A percentile compares a stretch with the other conserved stretches of the same genome.
phyloP scores from a whole-genome alignment of 305 asterid genomes.

The Solanum hybrid region DNA sequence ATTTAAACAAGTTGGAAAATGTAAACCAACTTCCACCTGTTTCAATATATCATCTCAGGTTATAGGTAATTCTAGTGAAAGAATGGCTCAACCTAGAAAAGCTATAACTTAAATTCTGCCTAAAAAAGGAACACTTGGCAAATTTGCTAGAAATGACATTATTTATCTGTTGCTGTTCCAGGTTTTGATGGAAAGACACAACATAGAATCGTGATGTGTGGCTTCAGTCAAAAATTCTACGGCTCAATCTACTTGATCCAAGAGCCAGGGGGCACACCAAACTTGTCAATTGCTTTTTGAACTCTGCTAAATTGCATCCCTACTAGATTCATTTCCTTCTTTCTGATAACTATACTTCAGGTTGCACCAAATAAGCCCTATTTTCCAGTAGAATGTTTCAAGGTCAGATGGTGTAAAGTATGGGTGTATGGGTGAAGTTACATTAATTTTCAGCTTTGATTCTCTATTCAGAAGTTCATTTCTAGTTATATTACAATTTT shows the following conservation, averaged over 20 bases:
- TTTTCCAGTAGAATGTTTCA: background rate
- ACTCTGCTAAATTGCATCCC: background rate
- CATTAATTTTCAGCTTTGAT: background rate
- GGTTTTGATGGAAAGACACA: background rate
- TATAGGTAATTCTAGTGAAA: background rate
- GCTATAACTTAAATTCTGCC: background rate
- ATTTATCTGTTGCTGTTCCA: background rate
- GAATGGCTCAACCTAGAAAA: background rate
- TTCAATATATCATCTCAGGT: slow-evolving; percentile 1
- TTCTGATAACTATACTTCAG: background rate
- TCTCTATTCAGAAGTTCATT: background rate
- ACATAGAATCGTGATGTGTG: background rate
- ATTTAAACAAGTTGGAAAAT: background rate
- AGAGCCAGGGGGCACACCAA: background rate
- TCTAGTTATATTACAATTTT: background rate
- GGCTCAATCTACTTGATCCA: background rate
- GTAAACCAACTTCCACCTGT: background rate
- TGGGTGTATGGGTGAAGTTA: background rate
- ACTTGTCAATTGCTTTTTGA: background rate
- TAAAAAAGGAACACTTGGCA: background rate
- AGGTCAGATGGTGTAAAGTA: background rate
- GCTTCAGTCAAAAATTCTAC: background rate
- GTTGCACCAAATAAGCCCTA: background rate
- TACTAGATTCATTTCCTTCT: background rate
- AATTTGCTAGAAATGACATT: background rate